Percentiles rank a stretch among this genome's conserved stretches.
phyloP scores from a whole-genome alignment of 2,329 filamentous ascomycete species.

The Stemphylium lycopersici region DNA sequence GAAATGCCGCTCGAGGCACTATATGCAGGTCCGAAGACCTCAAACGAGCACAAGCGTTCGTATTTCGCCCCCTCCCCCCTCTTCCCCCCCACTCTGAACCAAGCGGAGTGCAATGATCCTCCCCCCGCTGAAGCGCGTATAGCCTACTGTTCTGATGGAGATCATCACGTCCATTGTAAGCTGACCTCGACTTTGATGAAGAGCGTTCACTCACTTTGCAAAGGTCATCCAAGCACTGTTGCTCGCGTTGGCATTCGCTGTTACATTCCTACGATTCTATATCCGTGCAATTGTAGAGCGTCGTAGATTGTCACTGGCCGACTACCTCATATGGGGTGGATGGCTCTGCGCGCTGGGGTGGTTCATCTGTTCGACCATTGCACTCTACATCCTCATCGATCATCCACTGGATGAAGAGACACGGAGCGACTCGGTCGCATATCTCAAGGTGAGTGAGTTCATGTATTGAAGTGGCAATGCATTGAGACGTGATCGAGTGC shows the following conservation, averaged over 20 bases:
- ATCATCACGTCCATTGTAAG: slow-evolving; percentile 9
- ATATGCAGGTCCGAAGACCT: slow-evolving; percentile 3
- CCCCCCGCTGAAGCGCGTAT: not conserved
- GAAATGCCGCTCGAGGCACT: not conserved
- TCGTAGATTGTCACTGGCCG: slow-evolving; percentile 21
- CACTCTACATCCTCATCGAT: slow-evolving; percentile 22
- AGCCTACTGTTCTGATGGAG: not conserved
- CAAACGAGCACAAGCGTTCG: slow-evolving; percentile 1
- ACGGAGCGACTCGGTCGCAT: slow-evolving; percentile 23
- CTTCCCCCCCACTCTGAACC: not conserved
- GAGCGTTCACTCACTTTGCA: not conserved
- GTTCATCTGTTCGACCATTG: slow-evolving; percentile 20
- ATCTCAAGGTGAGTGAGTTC: slow-evolving; percentile 20
- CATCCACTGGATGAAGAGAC: slow-evolving; percentile 24
- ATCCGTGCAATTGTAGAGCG: slow-evolving; percentile 21
- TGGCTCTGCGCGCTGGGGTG: slow-evolving; percentile 29
- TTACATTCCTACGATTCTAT: slow-evolving; percentile 26
- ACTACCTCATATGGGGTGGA: slow-evolving; percentile 30
- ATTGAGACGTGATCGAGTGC: not conserved
- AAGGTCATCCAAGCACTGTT: slow-evolving; percentile 24
- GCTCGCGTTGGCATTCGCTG: slow-evolving; percentile 19
- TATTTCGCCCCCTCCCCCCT: not conserved
- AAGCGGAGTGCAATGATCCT: not conserved
- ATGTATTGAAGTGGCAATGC: not conserved
- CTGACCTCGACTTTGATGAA: not conserved